phyloP scores from a whole-genome alignment of 1,284 basidiomycete genomes.

The Gymnopus androsaceus region DNA sequence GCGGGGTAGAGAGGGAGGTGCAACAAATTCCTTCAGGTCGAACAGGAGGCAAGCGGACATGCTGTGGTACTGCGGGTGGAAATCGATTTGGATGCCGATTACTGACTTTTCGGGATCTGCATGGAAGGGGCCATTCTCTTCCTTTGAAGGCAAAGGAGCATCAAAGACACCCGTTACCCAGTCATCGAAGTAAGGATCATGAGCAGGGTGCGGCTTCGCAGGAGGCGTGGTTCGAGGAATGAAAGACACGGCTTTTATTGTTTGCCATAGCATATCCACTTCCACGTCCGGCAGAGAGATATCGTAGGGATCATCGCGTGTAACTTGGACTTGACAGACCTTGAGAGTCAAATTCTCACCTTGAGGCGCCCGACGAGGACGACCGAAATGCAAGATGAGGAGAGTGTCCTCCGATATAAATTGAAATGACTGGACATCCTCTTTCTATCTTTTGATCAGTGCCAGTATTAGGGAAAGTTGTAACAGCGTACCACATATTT shows the following conservation, averaged over 20 bases:
- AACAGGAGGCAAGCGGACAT: background rate
- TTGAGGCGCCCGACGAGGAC: background rate
- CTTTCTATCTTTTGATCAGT: too few species aligned
- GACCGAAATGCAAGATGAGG: background rate
- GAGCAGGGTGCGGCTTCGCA: too few species aligned
- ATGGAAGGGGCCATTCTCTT: conserved; percentile 1
- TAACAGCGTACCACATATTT: too few species aligned
- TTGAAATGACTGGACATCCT: background rate
- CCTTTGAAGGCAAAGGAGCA: background rate
- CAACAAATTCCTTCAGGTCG: background rate
- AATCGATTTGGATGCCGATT: background rate
- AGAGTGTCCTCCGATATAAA: background rate
- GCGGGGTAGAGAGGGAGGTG: background rate
- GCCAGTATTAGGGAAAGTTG: too few species aligned
- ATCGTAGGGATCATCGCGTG: too few species aligned
- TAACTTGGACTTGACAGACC: too few species aligned
- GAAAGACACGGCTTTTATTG: too few species aligned
- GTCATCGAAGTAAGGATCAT: background rate
- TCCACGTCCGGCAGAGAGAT: too few species aligned
- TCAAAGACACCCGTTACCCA: background rate
- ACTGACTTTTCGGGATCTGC: background rate
- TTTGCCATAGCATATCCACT: too few species aligned
- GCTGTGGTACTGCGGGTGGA: background rate
- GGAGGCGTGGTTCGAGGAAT: too few species aligned
- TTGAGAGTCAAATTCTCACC: too few species aligned